Conservation (phyloP, 169 alveolate species). For the Plasmodium knowlesi region DNA sequence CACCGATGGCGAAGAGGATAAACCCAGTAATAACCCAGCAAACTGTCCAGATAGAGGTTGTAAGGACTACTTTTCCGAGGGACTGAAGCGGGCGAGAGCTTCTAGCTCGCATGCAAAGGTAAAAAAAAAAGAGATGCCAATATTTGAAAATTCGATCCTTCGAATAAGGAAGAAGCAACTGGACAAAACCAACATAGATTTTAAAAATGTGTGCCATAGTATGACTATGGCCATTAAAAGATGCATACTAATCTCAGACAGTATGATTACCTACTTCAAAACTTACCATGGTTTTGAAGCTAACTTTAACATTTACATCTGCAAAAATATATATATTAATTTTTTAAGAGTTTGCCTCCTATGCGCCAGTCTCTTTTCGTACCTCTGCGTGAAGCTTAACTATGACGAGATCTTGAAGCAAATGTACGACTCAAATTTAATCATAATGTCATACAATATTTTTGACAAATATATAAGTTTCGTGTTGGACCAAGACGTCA, state of each 20-base stretch:
- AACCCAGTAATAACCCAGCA: neutral
- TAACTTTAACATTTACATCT: slow-evolving; percentile 55
- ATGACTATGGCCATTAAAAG: slow-evolving; percentile 36
- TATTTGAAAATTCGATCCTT: slow-evolving; percentile 61
- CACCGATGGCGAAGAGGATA: neutral
- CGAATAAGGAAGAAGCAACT: slow-evolving; percentile 3
- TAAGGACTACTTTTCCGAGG: neutral
- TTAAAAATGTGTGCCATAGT: slow-evolving; percentile 29
- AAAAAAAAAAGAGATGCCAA: slow-evolving; percentile 59
- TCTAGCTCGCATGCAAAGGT: neutral
- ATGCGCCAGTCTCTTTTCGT: slow-evolving; percentile 41
- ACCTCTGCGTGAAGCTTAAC: slow-evolving; percentile 37
- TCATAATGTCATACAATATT: slow-evolving; percentile 31
- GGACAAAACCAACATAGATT: slow-evolving; percentile 40
- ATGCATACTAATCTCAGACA: slow-evolving; percentile 42
- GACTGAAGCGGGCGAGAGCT: neutral
- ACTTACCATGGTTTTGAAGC: slow-evolving; percentile 24
- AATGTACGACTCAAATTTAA: slow-evolving; percentile 32
- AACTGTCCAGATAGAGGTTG: neutral
- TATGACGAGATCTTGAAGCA: slow-evolving; percentile 54
- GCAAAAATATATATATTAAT: slow-evolving; percentile 52
- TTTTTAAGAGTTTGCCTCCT: slow-evolving; percentile 34
- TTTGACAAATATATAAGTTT: slow-evolving; percentile 55
- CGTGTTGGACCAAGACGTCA: slow-evolving; percentile 35
- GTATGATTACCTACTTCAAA: slow-evolving; percentile 22